phyloP scores from a whole-genome alignment of 106 monocot species.

The Xerophyta viscosa region DNA sequence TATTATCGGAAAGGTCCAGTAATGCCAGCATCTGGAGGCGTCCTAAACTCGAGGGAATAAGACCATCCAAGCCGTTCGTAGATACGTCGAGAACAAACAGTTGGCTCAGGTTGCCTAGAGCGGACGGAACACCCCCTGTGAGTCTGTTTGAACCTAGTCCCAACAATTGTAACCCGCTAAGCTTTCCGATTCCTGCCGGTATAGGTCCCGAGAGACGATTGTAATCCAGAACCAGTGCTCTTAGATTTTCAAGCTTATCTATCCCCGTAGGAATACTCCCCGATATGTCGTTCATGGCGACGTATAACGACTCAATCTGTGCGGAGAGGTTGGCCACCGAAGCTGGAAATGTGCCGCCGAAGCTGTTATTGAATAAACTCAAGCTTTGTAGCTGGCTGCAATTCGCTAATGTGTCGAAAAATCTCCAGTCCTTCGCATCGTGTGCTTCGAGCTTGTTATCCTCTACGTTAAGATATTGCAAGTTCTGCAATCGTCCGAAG shows the following conservation, averaged over 20 bases:
- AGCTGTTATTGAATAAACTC: neutral
- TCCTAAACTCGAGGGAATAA: constrained; percentile 5
- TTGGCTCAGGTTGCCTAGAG: neutral
- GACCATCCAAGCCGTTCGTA: constrained; percentile 6
- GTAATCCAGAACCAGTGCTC: neutral
- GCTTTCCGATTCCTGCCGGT: constrained; percentile 9
- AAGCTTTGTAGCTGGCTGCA: neutral
- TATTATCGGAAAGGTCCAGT: neutral
- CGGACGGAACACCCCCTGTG: neutral
- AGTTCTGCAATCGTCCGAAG: neutral
- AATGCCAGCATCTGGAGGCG: constrained; percentile 2
- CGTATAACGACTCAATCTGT: neutral
- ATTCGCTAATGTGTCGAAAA: constrained; percentile 3
- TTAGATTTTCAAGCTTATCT: constrained; percentile 1
- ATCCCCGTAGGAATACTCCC: constrained; percentile 5
- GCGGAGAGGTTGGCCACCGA: constrained; percentile 6
- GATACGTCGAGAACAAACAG: constrained; percentile 13
- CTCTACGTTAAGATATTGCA: neutral
- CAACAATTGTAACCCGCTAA: neutral
- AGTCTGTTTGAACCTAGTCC: constrained; percentile 11
- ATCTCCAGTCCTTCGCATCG: neutral
- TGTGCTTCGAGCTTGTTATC: neutral
- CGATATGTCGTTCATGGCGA: neutral
- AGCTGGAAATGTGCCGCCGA: neutral
- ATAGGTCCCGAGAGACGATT: constrained; percentile 6